Percentiles rank a stretch among this genome's conserved stretches.
phyloP scores from a whole-genome alignment of 2,329 filamentous ascomycete species.

The Aspergillus tanneri region DNA sequence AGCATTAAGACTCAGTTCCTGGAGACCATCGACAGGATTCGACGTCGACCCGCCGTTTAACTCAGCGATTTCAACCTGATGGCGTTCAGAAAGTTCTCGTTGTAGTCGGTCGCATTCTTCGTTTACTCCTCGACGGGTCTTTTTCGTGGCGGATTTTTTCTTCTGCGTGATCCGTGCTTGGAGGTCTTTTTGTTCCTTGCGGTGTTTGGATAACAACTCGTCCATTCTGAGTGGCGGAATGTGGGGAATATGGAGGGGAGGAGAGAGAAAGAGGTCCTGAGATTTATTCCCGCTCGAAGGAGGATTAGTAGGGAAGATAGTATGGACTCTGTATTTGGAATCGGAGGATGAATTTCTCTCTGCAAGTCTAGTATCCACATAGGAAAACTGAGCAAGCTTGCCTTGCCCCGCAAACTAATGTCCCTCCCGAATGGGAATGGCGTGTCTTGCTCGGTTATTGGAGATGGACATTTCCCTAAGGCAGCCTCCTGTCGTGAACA shows the following conservation, averaged over 20 bases:
- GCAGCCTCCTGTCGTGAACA: too few relatives aligned
- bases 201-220: slow-evolving; percentile 73
- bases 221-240: slow-evolving; percentile 57
- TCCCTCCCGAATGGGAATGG: slow-evolving; percentile 22
- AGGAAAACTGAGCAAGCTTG: background rate
- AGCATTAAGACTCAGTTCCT: slow-evolving; percentile 35
- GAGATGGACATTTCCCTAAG: background rate
- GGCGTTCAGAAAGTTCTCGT: slow-evolving; percentile 54
- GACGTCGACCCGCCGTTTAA: slow-evolving; percentile 40
- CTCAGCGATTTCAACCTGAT: slow-evolving; percentile 52
- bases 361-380: too few relatives aligned
- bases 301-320: too few relatives aligned
- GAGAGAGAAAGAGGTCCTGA: background rate
- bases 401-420: slow-evolving; percentile 28
- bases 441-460: background rate
- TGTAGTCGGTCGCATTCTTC: slow-evolving; percentile 63
- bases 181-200: slow-evolving; percentile 84
- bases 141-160: slow-evolving; percentile 94
- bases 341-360: too few relatives aligned
- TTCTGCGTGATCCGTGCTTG: slow-evolving; percentile 85
- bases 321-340: too few relatives aligned
- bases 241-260: background rate
- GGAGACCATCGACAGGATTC: slow-evolving; percentile 29
- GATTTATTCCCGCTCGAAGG: too few relatives aligned
- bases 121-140: slow-evolving; percentile 67